These are phyloP conservation scores for Suillus weaverae DNA, from an alignment of 768 basidiomycete species.

Conservation along the genomic window DNA sequence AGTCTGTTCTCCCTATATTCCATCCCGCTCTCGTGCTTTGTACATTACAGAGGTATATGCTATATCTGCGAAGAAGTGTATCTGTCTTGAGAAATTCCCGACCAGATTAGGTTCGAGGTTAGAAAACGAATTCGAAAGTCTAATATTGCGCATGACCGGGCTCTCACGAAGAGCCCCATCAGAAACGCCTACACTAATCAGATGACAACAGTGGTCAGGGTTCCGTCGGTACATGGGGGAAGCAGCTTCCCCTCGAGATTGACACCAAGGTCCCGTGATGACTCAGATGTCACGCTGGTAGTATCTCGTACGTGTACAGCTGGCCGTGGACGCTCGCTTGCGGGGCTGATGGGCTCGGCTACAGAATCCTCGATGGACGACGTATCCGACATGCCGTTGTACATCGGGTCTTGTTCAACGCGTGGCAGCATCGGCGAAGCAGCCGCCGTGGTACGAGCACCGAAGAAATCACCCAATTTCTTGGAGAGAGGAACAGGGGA, in stretches of 20 bases:
- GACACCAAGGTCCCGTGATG: conserved; percentile 26
- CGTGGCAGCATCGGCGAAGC: conserved; percentile 24
- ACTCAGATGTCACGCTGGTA: conserved; percentile 27
- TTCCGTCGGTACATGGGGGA: conserved; percentile 16
- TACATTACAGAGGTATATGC: not conserved
- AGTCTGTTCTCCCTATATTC: not conserved
- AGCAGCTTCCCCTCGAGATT: conserved; percentile 31
- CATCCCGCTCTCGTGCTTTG: not conserved
- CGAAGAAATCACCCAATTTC: conserved; percentile 74
- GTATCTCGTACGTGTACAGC: conserved; percentile 33
- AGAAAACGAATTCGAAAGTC: conserved; percentile 1
- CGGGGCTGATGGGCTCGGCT: conserved; percentile 34
- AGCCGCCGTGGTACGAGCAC: conserved; percentile 47
- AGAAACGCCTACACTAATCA: conserved; percentile 17
- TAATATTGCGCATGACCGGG: not conserved
- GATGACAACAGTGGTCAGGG: conserved; percentile 29
- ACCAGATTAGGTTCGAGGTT: not conserved
- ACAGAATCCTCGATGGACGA: conserved; percentile 39
- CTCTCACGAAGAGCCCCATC: not conserved
- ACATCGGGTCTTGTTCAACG: conserved; percentile 26
- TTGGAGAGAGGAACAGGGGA: conserved; percentile 51
- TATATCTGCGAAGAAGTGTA: not conserved
- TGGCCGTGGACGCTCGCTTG: conserved; percentile 26
- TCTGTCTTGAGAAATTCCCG: not conserved
- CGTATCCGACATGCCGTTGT: conserved; percentile 33